phyloP scores from a whole-genome alignment of 495 filamentous ascomycete species.

The Podospora sp. region DNA sequence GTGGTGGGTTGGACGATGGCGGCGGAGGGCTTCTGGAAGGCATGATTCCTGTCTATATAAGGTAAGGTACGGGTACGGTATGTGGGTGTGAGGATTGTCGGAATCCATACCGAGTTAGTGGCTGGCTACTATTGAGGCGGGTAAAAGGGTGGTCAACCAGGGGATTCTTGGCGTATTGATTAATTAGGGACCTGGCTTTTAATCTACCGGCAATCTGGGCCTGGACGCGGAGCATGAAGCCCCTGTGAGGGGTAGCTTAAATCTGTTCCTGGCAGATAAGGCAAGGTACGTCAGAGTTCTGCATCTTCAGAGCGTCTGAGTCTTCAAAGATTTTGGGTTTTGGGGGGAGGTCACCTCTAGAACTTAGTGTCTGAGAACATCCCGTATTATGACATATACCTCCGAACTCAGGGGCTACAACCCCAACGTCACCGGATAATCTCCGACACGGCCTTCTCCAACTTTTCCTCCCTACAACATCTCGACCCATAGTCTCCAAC shows the following conservation, averaged over 20 bases:
- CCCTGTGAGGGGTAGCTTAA: not conserved
- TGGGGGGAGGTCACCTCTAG: not conserved
- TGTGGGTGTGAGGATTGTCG: too few species aligned
- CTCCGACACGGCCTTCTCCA: not conserved
- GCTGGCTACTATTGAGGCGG: not conserved
- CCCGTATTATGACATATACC: too few species aligned
- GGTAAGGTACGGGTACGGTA: not conserved
- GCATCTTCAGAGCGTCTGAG: not conserved
- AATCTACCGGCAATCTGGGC: not conserved
- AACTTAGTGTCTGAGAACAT: too few species aligned
- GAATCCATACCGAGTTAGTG: not conserved
- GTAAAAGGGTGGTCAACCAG: not conserved
- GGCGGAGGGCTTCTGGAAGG: not conserved
- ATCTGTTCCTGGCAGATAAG: not conserved
- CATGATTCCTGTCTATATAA: not conserved
- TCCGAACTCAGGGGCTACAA: not conserved
- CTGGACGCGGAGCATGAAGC: not conserved
- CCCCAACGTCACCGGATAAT: not conserved
- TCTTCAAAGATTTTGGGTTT: not conserved
- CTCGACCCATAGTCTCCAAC: not conserved
- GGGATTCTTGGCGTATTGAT: not conserved
- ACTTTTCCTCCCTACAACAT: not conserved
- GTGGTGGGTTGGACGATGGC: not conserved
- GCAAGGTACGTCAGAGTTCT: not conserved
- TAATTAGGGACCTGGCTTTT: not conserved